phyloP scores from a whole-genome alignment of 2,329 filamentous ascomycete species.

The Cucurbitaria berberidis region DNA sequence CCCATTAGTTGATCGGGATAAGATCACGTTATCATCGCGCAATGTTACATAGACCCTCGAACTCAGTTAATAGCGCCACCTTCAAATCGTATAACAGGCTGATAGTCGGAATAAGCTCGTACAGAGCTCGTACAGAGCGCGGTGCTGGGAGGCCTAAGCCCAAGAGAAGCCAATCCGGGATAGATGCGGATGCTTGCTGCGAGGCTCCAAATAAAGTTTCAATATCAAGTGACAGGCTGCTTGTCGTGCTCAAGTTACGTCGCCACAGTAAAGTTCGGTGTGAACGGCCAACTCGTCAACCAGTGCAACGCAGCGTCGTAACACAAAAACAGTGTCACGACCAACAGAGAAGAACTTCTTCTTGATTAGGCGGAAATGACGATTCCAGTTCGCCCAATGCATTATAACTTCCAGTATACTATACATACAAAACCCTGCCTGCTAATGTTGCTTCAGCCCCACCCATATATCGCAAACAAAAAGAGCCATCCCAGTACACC shows the following conservation, averaged over 20 bases:
- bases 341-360: background rate
- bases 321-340: background rate
- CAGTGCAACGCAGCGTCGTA: background rate
- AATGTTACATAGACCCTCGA: background rate
- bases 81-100: background rate
- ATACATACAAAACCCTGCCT: background rate
- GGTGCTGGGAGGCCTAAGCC: background rate
- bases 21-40: background rate
- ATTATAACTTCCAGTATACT: constrained; percentile 1
- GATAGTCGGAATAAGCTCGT: background rate
- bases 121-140: background rate
- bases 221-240: background rate
- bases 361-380: background rate
- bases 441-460: background rate
- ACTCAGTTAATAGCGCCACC: background rate
- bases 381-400: background rate
- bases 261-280: background rate
- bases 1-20: background rate
- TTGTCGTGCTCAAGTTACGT: background rate
- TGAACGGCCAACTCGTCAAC: background rate
- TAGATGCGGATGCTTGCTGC: background rate
- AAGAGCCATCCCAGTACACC: background rate
- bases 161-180: background rate
- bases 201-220: background rate
- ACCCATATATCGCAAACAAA: background rate